phyloP scores from a whole-genome alignment of 78 protist genomes.

The Dictyostelium capitatum region DNA sequence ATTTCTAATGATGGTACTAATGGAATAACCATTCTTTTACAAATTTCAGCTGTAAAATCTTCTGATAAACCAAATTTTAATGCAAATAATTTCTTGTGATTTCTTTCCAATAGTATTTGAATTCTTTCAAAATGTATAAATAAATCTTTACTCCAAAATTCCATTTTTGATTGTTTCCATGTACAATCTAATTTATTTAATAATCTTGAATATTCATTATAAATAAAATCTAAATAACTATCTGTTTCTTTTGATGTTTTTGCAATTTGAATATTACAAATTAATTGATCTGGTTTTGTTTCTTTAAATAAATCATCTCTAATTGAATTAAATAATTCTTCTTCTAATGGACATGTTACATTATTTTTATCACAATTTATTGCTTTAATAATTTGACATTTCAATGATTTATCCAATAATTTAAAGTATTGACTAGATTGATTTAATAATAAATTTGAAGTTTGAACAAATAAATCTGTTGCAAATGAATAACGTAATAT shows the following conservation, averaged over 20 bases:
- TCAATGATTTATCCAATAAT: neutral
- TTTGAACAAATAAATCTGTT: neutral
- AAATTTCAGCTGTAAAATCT: constrained; percentile 16
- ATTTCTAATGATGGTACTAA: neutral
- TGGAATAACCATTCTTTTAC: neutral
- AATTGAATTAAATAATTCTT: neutral
- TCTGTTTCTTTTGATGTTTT: neutral
- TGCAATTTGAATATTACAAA: neutral
- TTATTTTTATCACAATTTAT: neutral
- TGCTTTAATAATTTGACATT: neutral
- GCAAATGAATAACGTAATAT: constrained; percentile 1
- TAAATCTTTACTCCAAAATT: constrained; percentile 26
- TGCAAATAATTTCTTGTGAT: constrained; percentile 11
- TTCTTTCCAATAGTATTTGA: constrained; percentile 23
- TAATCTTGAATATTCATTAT: constrained; percentile 25
- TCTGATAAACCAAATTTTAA: neutral
- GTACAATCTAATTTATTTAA: constrained; percentile 8
- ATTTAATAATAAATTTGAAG: neutral
- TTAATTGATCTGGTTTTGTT: neutral
- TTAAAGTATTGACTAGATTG: constrained; percentile 1
- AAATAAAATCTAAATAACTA: neutral
- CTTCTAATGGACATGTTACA: neutral
- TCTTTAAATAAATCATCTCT: neutral
- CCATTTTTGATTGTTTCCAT: constrained; percentile 30
- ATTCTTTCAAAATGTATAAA: neutral